Conservation (phyloP, 2,329 filamentous ascomycete genomes). For the Cercospora brassicicola region DNA sequence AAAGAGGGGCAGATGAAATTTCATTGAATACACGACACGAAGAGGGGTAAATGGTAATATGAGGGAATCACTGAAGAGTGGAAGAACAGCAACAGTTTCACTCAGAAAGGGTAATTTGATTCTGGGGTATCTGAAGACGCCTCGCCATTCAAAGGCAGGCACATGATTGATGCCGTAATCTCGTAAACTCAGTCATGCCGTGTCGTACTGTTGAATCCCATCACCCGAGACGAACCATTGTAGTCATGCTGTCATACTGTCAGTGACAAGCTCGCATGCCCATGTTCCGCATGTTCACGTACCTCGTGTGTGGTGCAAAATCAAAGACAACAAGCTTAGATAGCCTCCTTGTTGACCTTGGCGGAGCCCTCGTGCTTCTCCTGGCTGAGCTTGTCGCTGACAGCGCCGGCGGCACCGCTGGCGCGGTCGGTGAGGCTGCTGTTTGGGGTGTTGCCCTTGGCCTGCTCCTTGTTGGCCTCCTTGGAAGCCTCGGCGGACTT, state of each 20-base stretch:
- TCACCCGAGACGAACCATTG: background rate
- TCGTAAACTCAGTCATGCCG: constrained; percentile 7
- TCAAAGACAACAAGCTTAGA: constrained; percentile 24
- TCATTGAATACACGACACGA: background rate
- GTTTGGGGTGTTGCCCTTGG: constrained; percentile 59
- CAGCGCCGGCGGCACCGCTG: constrained; percentile 54
- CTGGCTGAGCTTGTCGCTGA: constrained; percentile 56
- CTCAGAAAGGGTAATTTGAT: constrained; percentile 10
- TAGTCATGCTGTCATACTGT: background rate
- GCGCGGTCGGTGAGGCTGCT: constrained; percentile 55
- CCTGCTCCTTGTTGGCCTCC: constrained; percentile 65
- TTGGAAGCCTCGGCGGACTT: constrained; percentile 59
- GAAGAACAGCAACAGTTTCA: background rate
- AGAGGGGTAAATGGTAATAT: background rate
- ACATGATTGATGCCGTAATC: constrained; percentile 9
- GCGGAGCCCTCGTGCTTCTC: constrained; percentile 52
- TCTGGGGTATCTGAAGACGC: constrained; percentile 14
- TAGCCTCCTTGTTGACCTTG: constrained; percentile 51
- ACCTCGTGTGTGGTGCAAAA: background rate
- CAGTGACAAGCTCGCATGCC: background rate
- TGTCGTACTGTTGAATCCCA: background rate
- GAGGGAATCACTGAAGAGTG: background rate
- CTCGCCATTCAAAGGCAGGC: constrained; percentile 6
- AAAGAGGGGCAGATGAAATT: background rate
- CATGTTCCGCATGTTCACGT: background rate